Conservation (phyloP, 106 monocot species). For the Dioscorea dumetorum region DNA sequence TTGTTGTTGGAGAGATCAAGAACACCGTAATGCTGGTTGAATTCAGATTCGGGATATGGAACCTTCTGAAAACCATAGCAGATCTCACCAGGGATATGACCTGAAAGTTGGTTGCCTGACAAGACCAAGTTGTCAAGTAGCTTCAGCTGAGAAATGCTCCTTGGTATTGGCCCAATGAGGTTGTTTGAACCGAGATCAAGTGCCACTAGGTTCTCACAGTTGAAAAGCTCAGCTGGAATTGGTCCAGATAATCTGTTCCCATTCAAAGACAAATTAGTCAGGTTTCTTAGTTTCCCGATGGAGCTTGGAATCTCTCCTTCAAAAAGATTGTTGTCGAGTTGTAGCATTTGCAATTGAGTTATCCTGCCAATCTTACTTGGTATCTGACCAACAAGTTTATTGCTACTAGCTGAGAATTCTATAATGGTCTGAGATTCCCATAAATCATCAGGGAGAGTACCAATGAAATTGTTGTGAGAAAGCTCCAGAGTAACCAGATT, state of each 20-base stretch:
- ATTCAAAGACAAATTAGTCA: slow-evolving; percentile 79
- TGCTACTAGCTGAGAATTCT: slow-evolving; percentile 79
- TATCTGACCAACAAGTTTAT: slow-evolving; percentile 51
- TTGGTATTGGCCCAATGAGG: slow-evolving; percentile 62
- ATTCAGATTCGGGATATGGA: slow-evolving; percentile 53
- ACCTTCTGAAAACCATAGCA: slow-evolving; percentile 43
- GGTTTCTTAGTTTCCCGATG: slow-evolving; percentile 64
- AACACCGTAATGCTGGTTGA: slow-evolving; percentile 36
- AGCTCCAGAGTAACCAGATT: slow-evolving; percentile 22
- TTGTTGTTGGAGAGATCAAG: slow-evolving; percentile 80
- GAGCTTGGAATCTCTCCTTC: slow-evolving; percentile 72
- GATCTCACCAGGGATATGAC: slow-evolving; percentile 56
- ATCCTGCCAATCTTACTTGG: slow-evolving; percentile 62
- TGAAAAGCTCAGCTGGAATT: slow-evolving; percentile 75
- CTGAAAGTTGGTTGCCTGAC: slow-evolving; percentile 60
- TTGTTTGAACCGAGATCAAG: slow-evolving; percentile 74
- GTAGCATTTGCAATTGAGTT: slow-evolving; percentile 64
- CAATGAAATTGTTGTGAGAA: slow-evolving; percentile 44
- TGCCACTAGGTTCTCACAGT: slow-evolving; percentile 89
- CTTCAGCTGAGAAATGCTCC: slow-evolving; percentile 59
- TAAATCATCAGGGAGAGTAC: slow-evolving; percentile 21
- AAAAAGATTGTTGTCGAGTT: slow-evolving; percentile 87
- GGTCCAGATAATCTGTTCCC: slow-evolving; percentile 72
- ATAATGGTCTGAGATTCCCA: slow-evolving; percentile 70
- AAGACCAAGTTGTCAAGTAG: slow-evolving; percentile 76